phyloP scores from a whole-genome alignment of 139 green algal genomes.

The Limnomonas spitsbergensis region DNA sequence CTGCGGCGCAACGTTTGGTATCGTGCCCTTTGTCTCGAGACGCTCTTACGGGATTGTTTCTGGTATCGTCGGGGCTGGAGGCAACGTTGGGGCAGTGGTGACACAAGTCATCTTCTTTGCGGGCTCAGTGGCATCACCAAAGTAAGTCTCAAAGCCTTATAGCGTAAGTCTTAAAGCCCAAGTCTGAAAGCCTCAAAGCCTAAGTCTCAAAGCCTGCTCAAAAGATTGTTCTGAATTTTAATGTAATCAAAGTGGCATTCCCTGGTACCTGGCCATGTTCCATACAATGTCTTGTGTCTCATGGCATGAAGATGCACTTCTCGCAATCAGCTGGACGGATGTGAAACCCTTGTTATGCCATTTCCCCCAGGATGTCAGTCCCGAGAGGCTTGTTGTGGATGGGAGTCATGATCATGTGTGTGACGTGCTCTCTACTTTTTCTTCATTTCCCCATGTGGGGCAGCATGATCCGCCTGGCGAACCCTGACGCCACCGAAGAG shows the following conservation, averaged over 20 bases:
- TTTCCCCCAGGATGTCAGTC: not conserved
- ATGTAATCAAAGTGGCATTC: no score
- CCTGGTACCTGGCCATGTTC: no score
- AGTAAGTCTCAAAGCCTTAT: not conserved
- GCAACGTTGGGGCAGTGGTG: slow-evolving; percentile 81
- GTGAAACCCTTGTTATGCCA: not conserved
- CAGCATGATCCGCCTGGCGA: slow-evolving; percentile 68
- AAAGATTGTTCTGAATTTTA: not conserved
- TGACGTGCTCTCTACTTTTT: slow-evolving; percentile 62
- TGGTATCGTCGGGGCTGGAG: slow-evolving; percentile 87
- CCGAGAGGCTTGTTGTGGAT: slow-evolving; percentile 80
- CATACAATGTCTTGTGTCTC: no score
- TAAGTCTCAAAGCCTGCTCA: not conserved
- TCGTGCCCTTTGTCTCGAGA: slow-evolving; percentile 86
- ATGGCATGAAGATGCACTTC: slow-evolving; percentile 5
- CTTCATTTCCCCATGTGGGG: slow-evolving; percentile 94
- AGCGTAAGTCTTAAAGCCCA: not conserved
- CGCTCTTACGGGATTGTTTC: slow-evolving; percentile 79
- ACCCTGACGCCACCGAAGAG: slow-evolving; percentile 69
- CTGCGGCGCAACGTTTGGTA: slow-evolving; percentile 68
- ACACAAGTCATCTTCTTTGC: slow-evolving; percentile 89
- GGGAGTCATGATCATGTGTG: slow-evolving; percentile 77
- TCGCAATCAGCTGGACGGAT: not conserved
- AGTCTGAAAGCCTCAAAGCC: not conserved
- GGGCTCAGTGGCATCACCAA: slow-evolving; percentile 8